Conservation (phyloP, 441 rosid genomes). For the Pelargonium citronellum region DNA sequence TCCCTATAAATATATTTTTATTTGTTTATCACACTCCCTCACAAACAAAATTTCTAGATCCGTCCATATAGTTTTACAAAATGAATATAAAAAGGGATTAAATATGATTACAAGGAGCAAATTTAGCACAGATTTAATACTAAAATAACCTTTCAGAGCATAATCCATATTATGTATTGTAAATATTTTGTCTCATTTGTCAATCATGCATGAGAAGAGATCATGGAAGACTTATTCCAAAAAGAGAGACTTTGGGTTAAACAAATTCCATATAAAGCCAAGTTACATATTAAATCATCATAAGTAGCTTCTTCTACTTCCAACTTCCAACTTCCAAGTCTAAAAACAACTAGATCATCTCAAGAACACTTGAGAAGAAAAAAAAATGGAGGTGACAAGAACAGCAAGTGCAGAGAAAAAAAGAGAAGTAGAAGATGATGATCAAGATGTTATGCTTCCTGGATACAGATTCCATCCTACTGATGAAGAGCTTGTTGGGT, state of each 20-base stretch:
- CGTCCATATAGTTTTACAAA: too few species aligned
- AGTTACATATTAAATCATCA: not conserved
- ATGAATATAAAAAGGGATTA: too few species aligned
- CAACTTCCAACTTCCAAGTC: not conserved
- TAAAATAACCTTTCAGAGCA: too few species aligned
- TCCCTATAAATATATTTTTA: too few species aligned
- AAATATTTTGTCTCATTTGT: too few species aligned
- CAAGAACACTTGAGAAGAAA: not conserved
- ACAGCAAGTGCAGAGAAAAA: conserved; percentile 6
- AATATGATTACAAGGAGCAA: too few species aligned
- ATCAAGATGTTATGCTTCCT: conserved; percentile 57
- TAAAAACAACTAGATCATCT: not conserved
- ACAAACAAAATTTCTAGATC: too few species aligned
- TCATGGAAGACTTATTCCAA: not conserved
- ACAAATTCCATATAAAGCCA: not conserved
- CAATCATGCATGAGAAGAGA: not conserved
- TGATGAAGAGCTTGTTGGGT: conserved; percentile 91
- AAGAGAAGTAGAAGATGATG: conserved; percentile 24
- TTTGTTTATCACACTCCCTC: too few species aligned
- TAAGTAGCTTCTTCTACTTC: not conserved
- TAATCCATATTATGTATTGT: too few species aligned
- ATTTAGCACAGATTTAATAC: too few species aligned
- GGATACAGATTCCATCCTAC: conserved; percentile 62
- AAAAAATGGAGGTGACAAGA: conserved; percentile 16
- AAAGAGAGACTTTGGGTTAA: not conserved